phyloP scores from a whole-genome alignment of 208 protist genomes.

The Acanthamoeba culbertsoni region DNA sequence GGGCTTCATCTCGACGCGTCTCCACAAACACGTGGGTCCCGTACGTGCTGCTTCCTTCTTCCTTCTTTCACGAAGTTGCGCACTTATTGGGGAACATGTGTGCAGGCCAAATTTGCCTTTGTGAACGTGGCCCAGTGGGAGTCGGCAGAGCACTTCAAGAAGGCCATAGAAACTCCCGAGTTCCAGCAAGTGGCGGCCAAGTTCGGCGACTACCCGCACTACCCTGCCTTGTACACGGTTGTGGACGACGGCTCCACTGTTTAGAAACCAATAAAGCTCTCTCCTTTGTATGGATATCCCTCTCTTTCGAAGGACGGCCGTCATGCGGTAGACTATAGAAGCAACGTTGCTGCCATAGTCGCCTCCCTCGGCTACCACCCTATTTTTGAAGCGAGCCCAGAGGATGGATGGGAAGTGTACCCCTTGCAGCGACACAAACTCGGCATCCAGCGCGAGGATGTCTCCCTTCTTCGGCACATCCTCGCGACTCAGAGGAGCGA shows the following conservation, averaged over 20 bases:
- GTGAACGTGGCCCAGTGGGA: constrained; percentile 34
- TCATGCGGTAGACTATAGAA: no score
- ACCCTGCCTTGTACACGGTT: not conserved
- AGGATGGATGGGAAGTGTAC: not conserved
- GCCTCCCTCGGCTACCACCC: not conserved
- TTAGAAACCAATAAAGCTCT: no score
- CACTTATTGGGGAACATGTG: not conserved
- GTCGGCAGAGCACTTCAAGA: not conserved
- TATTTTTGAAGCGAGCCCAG: not conserved
- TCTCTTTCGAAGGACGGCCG: no score
- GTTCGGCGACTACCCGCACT: not conserved
- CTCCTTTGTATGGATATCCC: no score
- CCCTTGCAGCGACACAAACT: constrained; percentile 79
- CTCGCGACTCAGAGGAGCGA: not conserved
- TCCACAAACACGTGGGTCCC: not conserved
- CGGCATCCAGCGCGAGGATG: constrained; percentile 80
- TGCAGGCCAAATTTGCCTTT: not conserved
- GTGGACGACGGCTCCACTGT: not conserved
- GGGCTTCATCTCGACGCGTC: constrained; percentile 14
- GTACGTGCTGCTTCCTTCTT: not conserved
- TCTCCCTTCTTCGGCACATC: constrained; percentile 60
- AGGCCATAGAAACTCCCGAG: not conserved
- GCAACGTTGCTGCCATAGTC: no score
- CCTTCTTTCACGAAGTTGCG: not conserved
- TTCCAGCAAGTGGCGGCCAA: constrained; percentile 25